These are phyloP conservation scores for Tuber calosporum DNA, from an alignment of 495 filamentous ascomycete species.

Conservation along the genomic window DNA sequence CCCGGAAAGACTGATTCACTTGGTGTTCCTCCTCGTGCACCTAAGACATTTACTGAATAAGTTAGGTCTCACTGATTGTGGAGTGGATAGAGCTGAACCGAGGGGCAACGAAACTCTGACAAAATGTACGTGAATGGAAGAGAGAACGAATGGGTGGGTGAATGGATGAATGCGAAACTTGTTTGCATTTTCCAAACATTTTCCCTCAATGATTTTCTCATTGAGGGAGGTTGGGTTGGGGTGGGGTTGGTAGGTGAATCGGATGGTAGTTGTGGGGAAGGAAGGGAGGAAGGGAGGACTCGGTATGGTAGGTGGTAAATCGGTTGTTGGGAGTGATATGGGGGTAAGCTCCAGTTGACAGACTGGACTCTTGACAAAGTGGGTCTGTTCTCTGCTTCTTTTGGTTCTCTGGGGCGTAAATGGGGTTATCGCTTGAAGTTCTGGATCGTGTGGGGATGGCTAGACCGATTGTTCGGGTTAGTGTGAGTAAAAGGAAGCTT, in stretches of 20 bases:
- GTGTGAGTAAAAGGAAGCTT: not conserved
- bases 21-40: not conserved
- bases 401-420: not conserved
- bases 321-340: not conserved
- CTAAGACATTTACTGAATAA: slow-evolving; percentile 3
- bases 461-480: not conserved
- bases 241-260: not conserved
- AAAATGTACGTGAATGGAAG: not conserved
- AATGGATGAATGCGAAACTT: not conserved
- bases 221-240: not conserved
- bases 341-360: not conserved
- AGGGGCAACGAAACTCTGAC: not conserved
- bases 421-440: not conserved
- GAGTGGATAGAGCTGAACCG: not conserved
- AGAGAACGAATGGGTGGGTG: not conserved
- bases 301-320: not conserved
- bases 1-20: slow-evolving; percentile 1
- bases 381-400: not conserved
- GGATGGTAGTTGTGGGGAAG: not conserved
- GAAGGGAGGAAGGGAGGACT: not conserved
- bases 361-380: not conserved
- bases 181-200: not conserved
- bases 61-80: not conserved
- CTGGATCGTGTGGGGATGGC: not conserved
- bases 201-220: not conserved